Evolutionary conservation across 78 protist species (phyloP), one percentile per base, ranked within the genome.

Genomic region (Polysphondylium violaceum): DNA sequence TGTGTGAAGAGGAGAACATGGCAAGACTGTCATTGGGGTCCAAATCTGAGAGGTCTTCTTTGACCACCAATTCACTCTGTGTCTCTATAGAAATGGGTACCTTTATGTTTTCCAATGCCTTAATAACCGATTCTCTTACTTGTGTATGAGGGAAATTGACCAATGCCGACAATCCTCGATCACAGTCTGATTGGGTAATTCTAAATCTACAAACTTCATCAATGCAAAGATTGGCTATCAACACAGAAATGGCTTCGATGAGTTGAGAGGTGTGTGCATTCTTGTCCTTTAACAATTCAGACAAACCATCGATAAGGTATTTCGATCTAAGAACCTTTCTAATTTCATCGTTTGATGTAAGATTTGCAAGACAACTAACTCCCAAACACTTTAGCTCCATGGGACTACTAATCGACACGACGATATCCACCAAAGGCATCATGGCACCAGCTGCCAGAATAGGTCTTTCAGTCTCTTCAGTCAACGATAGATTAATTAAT

Each of bases 391-490:
- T 67, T 21, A 83, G 29, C 1, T 50, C 53, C 0, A 58, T 4
- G 1, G 89, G 50, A 31, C 38, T 60, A 19, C 73, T 56, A 2
- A 83, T 61, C 0, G 79, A 69, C 9, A 41, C 90, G 0, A 69
- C 76, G 41, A 61, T 69, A 40, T 83, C 90, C 44, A 83, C 61
- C 31, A 83, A 51, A 19, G 90, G 90, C 78, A 69, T 83, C 4
- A 83, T 83, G 5, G 90, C 90, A 43, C 90, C 90, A 1, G 60
- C 36, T 8, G 23, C 69, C 21, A 83, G 31, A 36, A 83, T 83
- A 0, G 90, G 79, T 29, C 53, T 55, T 58, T 83, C 90, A 16
- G 90, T 69, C n/a, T 83, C 90, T 55, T 83, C 90, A 0, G 90
- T 83, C 44, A 83, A 58, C 19, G 90, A 83, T 27, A 83, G 25